Conservation (phyloP, 140 eudicot genomes). For the Anethum foeniculum region DNA sequence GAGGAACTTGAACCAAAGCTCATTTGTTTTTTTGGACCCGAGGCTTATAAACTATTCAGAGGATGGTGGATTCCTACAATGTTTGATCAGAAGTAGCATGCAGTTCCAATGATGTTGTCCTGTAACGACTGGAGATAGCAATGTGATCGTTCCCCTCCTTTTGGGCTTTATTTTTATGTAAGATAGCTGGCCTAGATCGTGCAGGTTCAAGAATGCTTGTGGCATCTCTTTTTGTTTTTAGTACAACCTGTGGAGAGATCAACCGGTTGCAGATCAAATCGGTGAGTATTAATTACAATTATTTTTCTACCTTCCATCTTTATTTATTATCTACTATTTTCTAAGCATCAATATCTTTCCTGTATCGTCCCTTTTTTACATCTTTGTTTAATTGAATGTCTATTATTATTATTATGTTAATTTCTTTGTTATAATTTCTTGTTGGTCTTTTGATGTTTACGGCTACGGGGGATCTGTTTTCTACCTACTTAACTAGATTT, state of each 20-base stretch:
- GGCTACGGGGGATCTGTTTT: background rate
- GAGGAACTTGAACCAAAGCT: background rate
- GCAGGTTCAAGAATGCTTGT: constrained; percentile 14
- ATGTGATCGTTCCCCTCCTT: background rate
- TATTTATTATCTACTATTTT: background rate
- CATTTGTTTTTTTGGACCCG: background rate
- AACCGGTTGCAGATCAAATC: constrained; percentile 2
- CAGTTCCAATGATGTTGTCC: background rate
- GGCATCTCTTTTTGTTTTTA: background rate
- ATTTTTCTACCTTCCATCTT: background rate
- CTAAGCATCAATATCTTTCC: background rate
- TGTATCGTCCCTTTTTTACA: background rate
- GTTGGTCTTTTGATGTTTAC: background rate
- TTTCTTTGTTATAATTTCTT: background rate
- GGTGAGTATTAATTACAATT: constrained; percentile 6
- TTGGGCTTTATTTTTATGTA: background rate
- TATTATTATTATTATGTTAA: background rate
- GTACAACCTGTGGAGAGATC: background rate
- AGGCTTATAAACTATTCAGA: background rate
- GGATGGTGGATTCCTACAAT: background rate
- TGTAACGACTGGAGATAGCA: constrained; percentile 7
- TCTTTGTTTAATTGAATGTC: background rate
- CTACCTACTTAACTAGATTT: background rate
- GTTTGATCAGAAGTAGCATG: background rate
- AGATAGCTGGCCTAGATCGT: background rate